A percentile compares a stretch with the other conserved stretches of the same genome.
These are phyloP conservation scores for Trypanosoma boissoni DNA, from an alignment of 208 protist species.

Conservation along the genomic window DNA sequence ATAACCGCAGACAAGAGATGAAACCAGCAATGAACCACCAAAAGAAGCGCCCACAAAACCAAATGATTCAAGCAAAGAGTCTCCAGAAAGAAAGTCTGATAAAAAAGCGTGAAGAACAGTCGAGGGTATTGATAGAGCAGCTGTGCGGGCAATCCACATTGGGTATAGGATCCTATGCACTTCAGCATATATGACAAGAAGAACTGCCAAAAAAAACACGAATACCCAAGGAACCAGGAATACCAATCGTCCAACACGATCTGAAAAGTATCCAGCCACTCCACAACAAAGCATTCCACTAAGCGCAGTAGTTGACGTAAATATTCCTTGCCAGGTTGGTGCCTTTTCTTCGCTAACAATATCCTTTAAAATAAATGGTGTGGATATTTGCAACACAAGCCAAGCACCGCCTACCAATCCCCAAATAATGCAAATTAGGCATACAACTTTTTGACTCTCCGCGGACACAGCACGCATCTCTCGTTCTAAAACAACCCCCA, in stretches of 20 bases:
- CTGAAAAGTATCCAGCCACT: conserved; percentile 32
- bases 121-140: conserved; percentile 34
- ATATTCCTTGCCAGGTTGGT: conserved; percentile 37
- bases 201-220: conserved; percentile 29
- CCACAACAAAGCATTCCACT: conserved; percentile 36
- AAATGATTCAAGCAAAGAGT: conserved; percentile 33
- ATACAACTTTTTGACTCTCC: conserved; percentile 14
- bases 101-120: conserved; percentile 41
- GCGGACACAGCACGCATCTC: not conserved
- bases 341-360: conserved; percentile 24
- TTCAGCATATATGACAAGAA: conserved; percentile 28
- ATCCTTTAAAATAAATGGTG: conserved; percentile 42
- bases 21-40: conserved; percentile 27
- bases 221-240: conserved; percentile 34
- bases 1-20: conserved; percentile 33
- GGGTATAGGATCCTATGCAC: conserved; percentile 17
- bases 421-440: conserved; percentile 20
- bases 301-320: conserved; percentile 40
- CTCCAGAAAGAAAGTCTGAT: conserved; percentile 36
- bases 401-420: conserved; percentile 15
- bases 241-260: conserved; percentile 30
- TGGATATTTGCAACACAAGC: conserved; percentile 17
- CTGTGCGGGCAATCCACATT: conserved; percentile 28
- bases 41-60: conserved; percentile 37
- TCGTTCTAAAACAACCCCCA: not conserved